Conservation (phyloP, 2,329 filamentous ascomycete genomes). For the Colletotrichum navitas region DNA sequence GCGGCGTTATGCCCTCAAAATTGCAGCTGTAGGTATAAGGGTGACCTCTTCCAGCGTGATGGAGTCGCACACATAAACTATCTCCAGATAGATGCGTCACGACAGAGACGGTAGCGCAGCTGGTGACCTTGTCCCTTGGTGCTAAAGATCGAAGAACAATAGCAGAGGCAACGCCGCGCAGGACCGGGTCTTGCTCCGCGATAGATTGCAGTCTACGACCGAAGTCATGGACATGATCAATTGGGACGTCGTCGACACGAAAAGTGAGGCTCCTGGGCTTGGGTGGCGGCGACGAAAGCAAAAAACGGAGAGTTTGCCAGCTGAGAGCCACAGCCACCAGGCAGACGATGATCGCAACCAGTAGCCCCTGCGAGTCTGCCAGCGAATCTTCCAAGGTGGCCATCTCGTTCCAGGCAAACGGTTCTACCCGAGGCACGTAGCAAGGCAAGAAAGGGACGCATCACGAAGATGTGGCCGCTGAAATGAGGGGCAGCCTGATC, state of each 20-base stretch:
- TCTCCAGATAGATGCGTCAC: not conserved
- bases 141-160: not conserved
- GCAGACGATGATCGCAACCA: not conserved
- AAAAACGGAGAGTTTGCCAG: not conserved
- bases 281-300: no score
- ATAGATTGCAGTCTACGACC: not conserved
- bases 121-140: not conserved
- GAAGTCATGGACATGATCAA: not conserved
- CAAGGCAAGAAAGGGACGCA: no score
- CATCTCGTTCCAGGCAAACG: no score
- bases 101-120: not conserved
- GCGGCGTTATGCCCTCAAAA: slow-evolving; percentile 47
- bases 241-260: not conserved
- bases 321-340: not conserved
- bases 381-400: no score
- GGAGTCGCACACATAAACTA: not conserved
- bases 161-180: not conserved
- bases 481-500: no score
- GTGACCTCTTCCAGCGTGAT: not conserved
- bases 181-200: not conserved
- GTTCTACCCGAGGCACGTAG: no score
- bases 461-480: no score
- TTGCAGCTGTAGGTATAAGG: slow-evolving; percentile 41
- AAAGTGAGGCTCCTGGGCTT: not conserved
- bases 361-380: not conserved